Evolutionary conservation across 2,329 filamentous ascomycete species (phyloP).

Genomic region (Alternaria brassicicola): DNA sequence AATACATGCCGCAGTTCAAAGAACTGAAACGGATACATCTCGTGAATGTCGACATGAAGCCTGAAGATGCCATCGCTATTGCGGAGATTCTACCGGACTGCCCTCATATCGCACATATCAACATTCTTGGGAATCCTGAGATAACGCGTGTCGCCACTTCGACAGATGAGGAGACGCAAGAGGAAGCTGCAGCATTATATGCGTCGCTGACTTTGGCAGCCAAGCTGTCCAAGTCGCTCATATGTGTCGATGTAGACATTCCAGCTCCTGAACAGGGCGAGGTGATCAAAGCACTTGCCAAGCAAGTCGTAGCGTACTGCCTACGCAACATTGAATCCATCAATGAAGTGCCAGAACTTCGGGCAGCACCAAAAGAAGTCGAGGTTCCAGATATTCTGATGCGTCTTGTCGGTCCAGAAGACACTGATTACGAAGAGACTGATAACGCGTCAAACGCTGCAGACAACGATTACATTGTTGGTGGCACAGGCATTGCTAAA

Average conservation of each 20-base stretch:
- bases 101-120: slow-evolving; percentile 80
- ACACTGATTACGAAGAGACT: slow-evolving; percentile 57
- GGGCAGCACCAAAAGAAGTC: slow-evolving; percentile 57
- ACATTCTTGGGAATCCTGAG: slow-evolving; percentile 79
- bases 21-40: slow-evolving; percentile 85
- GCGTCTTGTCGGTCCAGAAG: slow-evolving; percentile 79
- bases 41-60: slow-evolving; percentile 78
- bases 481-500: slow-evolving; percentile 93
- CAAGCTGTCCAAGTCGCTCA: slow-evolving; percentile 79
- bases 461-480: slow-evolving; percentile 94
- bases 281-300: slow-evolving; percentile 87
- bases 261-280: slow-evolving; percentile 83
- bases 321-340: slow-evolving; percentile 86
- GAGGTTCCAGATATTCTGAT: slow-evolving; percentile 82
- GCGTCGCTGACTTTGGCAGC: slow-evolving; percentile 89
- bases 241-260: slow-evolving; percentile 91
- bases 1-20: slow-evolving; percentile 81
- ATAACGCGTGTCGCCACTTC: slow-evolving; percentile 74
- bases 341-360: slow-evolving; percentile 67
- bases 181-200: slow-evolving; percentile 93
- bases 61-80: slow-evolving; percentile 88
- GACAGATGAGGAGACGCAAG: slow-evolving; percentile 78
- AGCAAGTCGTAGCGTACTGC: slow-evolving; percentile 93
- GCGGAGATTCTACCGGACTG: slow-evolving; percentile 90
- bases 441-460: slow-evolving; percentile 73